phyloP scores from a whole-genome alignment of 139 green algal genomes.

The Astrephomene gubernaculifera region DNA sequence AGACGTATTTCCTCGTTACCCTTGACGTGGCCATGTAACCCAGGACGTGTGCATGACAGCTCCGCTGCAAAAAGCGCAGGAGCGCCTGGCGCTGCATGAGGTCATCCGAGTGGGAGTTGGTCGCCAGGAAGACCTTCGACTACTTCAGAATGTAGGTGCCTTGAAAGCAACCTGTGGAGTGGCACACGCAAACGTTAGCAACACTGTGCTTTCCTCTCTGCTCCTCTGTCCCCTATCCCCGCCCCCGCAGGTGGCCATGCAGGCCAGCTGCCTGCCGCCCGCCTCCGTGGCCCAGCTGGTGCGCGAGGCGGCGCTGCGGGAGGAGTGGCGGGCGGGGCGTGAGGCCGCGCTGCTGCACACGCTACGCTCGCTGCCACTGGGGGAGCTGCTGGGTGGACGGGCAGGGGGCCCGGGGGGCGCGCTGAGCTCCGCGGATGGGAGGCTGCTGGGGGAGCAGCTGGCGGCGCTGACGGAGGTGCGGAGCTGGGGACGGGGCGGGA shows the following conservation, averaged over 20 bases:
- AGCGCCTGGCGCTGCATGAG: constrained; percentile 48
- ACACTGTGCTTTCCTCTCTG: no score
- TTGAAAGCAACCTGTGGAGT: no score
- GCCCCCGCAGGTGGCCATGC: constrained; percentile 9
- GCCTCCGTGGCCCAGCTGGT: constrained; percentile 27
- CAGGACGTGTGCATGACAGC: background rate
- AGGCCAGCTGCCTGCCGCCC: constrained; percentile 9
- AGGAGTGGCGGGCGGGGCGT: constrained; percentile 43
- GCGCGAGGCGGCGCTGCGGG: constrained; percentile 41
- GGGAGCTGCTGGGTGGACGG: background rate
- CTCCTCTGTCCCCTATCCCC: no score
- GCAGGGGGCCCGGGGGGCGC: background rate
- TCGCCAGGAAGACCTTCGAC: constrained; percentile 45
- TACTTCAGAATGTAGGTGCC: constrained; percentile 46
- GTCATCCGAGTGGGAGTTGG: constrained; percentile 43
- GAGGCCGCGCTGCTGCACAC: constrained; percentile 30
- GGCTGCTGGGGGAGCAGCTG: constrained; percentile 25
- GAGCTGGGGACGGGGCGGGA: no score
- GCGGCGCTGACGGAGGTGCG: constrained; percentile 23
- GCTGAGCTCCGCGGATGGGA: background rate
- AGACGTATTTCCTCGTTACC: no score
- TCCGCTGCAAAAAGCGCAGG: constrained; percentile 15
- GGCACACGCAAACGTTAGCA: no score
- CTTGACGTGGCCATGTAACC: no score
- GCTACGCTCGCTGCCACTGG: background rate